Conservation (phyloP, 345 rosid genomes). For the Brassica carinata region DNA sequence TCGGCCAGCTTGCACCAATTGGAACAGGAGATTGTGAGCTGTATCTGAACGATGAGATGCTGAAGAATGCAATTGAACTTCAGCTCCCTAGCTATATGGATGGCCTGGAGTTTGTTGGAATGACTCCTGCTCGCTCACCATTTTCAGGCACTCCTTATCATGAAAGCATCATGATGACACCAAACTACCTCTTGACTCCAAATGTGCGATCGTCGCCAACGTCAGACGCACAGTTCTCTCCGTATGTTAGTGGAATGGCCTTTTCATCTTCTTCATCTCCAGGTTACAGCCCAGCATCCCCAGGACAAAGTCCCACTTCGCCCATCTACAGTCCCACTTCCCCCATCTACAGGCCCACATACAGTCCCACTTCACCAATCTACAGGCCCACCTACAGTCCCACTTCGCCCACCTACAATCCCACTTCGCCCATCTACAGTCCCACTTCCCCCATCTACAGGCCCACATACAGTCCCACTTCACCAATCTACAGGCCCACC, state of each 20-base stretch:
- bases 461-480: constrained; percentile 77
- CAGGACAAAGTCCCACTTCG: constrained; percentile 75
- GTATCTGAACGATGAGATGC: constrained; percentile 94
- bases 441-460: constrained; percentile 83
- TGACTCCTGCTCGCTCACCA: constrained; percentile 93
- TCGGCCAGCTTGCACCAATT: constrained; percentile 97
- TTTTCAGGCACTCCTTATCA: constrained; percentile 91
- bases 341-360: constrained; percentile 56
- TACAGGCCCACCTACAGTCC: constrained; percentile 60
- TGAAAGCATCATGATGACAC: constrained; percentile 99
- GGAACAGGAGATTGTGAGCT: constrained; percentile 90
- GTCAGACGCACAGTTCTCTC: constrained; percentile 87
- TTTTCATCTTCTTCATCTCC: constrained; percentile 88
- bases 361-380: constrained; percentile 77
- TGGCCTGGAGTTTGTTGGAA: constrained; percentile 80
- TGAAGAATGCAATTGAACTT: constrained; percentile 96
- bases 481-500: constrained; percentile 85
- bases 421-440: constrained; percentile 81
- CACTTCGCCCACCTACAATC: constrained; percentile 85
- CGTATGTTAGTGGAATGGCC: constrained; percentile 89
- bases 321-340: constrained; percentile 86
- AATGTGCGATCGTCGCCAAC: constrained; percentile 77
- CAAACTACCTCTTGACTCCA: constrained; percentile 80
- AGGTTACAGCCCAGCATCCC: constrained; percentile 83
- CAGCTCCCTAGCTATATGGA: constrained; percentile 98